Conservation (phyloP, 495 filamentous ascomycete species). For the Penicillium cosmopolitanum region DNA sequence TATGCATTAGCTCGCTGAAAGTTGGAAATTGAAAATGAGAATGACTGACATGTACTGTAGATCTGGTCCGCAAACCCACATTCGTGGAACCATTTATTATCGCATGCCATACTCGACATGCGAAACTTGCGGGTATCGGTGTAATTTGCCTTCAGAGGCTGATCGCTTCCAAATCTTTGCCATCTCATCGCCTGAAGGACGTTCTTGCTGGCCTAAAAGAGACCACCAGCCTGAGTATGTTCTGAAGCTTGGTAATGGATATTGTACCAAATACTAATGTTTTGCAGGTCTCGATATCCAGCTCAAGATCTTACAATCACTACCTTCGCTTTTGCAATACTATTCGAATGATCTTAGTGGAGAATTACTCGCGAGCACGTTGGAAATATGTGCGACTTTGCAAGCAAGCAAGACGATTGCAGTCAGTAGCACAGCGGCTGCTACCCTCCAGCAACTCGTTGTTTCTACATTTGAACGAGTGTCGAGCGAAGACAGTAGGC, state of each 20-base stretch:
- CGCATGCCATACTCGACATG: constrained; percentile 85
- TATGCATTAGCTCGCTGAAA: constrained; percentile 39
- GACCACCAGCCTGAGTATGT: constrained; percentile 65
- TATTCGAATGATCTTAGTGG: constrained; percentile 82
- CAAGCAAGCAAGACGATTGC: constrained; percentile 89
- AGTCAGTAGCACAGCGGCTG: constrained; percentile 92
- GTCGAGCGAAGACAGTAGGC: constrained; percentile 69
- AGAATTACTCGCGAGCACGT: constrained; percentile 74
- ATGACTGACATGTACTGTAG: constrained; percentile 51
- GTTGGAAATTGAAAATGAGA: background rate
- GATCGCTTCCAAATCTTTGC: constrained; percentile 76
- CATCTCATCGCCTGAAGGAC: constrained; percentile 73
- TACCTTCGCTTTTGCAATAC: constrained; percentile 90
- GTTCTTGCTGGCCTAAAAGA: constrained; percentile 86
- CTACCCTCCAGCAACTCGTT: constrained; percentile 91
- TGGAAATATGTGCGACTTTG: constrained; percentile 89
- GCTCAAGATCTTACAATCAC: constrained; percentile 90
- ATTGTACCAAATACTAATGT: constrained; percentile 28
- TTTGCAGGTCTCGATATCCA: constrained; percentile 82
- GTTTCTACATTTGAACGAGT: constrained; percentile 93
- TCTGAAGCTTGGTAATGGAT: background rate
- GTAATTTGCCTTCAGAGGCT: constrained; percentile 88
- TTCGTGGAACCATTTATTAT: constrained; percentile 93
- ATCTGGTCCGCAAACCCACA: constrained; percentile 76
- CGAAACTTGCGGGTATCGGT: constrained; percentile 83